A percentile compares a stretch with the other conserved stretches of the same genome.
Evolutionary conservation across 345 rosid genomes (phyloP).

Genomic region (Citrus medica): DNA sequence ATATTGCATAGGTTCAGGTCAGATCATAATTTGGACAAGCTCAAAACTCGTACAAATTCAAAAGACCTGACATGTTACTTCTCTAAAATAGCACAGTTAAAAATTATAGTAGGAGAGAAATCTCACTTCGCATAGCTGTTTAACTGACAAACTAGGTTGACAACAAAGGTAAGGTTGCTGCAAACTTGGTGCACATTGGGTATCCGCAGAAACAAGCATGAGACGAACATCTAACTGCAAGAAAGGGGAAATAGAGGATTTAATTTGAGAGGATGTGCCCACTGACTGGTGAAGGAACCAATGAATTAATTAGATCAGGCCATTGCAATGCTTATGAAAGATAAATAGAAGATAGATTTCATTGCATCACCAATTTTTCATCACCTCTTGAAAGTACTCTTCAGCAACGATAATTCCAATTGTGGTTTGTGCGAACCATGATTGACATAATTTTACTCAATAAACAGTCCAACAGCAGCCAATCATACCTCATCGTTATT

Average conservation of each 20-base stretch:
- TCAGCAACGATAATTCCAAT: background rate
- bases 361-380: background rate
- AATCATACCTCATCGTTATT: conserved; percentile 57
- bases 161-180: conserved; percentile 79
- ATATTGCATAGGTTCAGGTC: too few relatives aligned
- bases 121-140: conserved; percentile 82
- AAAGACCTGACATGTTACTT: background rate
- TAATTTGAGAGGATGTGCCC: background rate
- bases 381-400: background rate
- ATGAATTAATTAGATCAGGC: background rate
- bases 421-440: conserved; percentile 9
- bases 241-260: conserved; percentile 9
- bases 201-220: conserved; percentile 71
- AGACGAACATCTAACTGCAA: conserved; percentile 68
- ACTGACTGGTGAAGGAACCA: background rate
- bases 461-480: conserved; percentile 9
- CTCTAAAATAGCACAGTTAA: conserved; percentile 1
- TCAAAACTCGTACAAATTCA: background rate
- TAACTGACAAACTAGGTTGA: conserved; percentile 61
- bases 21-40: background rate
- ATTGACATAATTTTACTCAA: conserved; percentile 8
- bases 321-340: conserved; percentile 6
- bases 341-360: background rate
- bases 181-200: conserved; percentile 52
- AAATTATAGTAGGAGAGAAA: conserved; percentile 27